A percentile compares a stretch with the other conserved stretches of the same genome.
These are phyloP conservation scores for Kalmusia sp. DNA, from an alignment of 2,329 filamentous ascomycete genomes.

Conservation along the genomic window DNA sequence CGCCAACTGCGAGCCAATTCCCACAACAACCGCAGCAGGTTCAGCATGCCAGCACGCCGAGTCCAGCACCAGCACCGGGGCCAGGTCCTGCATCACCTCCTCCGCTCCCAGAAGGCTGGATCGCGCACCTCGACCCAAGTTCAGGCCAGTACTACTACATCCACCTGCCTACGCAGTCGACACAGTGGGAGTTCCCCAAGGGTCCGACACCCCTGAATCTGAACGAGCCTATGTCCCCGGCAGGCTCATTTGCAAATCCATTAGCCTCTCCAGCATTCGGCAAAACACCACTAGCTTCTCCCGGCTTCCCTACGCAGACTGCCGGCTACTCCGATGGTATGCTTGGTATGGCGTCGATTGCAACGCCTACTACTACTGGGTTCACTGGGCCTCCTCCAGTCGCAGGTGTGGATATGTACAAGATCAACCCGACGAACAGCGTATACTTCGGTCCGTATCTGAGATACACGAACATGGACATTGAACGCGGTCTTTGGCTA, in stretches of 20 bases:
- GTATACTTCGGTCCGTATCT: slow-evolving; percentile 98
- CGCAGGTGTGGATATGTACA: slow-evolving; percentile 92
- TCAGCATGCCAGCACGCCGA: slow-evolving; percentile 48
- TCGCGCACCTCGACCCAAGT: slow-evolving; percentile 92
- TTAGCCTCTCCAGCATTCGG: slow-evolving; percentile 58
- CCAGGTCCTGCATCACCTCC: slow-evolving; percentile 82
- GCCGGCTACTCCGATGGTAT: slow-evolving; percentile 87
- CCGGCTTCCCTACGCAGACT: slow-evolving; percentile 81
- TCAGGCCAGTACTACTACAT: slow-evolving; percentile 99
- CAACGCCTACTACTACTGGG: slow-evolving; percentile 78
- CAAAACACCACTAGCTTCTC: slow-evolving; percentile 73
- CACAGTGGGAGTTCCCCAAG: slow-evolving; percentile 99
- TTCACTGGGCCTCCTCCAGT: slow-evolving; percentile 89
- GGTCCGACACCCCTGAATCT: slow-evolving; percentile 88
- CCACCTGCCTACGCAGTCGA: slow-evolving; percentile 91
- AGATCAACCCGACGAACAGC: slow-evolving; percentile 89
- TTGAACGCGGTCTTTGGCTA: slow-evolving; percentile 88
- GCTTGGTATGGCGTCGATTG: slow-evolving; percentile 77
- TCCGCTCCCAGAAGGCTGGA: slow-evolving; percentile 96
- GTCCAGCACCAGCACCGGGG: slow-evolving; percentile 54
- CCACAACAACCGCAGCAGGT: slow-evolving; percentile 30
- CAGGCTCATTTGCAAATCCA: slow-evolving; percentile 60
- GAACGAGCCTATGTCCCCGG: slow-evolving; percentile 85
- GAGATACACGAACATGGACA: slow-evolving; percentile 95
- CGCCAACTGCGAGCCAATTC: slow-evolving; percentile 36